Base-by-base conservation (phyloP, 176 grass and related monocot genomes). In the Hordeum marinum region DNA sequence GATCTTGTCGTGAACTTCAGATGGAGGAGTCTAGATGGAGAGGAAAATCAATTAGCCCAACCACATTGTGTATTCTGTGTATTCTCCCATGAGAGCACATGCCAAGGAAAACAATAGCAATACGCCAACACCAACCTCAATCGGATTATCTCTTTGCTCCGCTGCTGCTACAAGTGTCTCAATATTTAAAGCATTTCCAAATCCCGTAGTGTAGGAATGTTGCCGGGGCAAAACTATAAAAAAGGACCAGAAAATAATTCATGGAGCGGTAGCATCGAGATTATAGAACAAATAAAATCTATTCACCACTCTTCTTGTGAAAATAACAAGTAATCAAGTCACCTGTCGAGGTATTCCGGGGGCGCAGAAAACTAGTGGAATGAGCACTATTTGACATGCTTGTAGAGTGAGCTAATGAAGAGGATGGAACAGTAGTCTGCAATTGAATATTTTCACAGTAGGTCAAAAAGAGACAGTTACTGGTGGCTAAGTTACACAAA, bases 81-180 rank as follows among this genome's bases (percentile, higher is more conserved):
- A n/a, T 29, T 65, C 66, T 13, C 62, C 27, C 40, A 74, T 4
- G 8, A 58, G 62, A 68, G 39, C 66, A 27, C 24, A 69, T 14
- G 25, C 15, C 48, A 82, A 62, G 29, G 73, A 68, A 88, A 91
- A 45, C 8, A 62, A 85, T 65, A 77, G 80, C 34, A 58, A 82
- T 52, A 50, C 46, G 46, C 46, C 46, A 50, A 50, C 84, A 67
- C 79, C 35, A 85, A 96, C 94, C 89, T 96, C 91, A 83, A 96
- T 90, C 17, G 68, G 89, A 42, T 85, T 81, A 73, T 96, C 89
- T 90, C 91, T 96, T 91, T 42, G 87, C 89, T 93, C 89, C 23
- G 91, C 91, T 81, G 94, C 94, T 23, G 94, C 89, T 76, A 96
- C 94, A 75, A 96, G 94, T 40, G 94, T 96, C 85, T 96, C 94